Percentiles rank a stretch among this genome's conserved stretches.
Conservation (phyloP, 495 filamentous ascomycete genomes). For the Achaetomiella virescens region DNA sequence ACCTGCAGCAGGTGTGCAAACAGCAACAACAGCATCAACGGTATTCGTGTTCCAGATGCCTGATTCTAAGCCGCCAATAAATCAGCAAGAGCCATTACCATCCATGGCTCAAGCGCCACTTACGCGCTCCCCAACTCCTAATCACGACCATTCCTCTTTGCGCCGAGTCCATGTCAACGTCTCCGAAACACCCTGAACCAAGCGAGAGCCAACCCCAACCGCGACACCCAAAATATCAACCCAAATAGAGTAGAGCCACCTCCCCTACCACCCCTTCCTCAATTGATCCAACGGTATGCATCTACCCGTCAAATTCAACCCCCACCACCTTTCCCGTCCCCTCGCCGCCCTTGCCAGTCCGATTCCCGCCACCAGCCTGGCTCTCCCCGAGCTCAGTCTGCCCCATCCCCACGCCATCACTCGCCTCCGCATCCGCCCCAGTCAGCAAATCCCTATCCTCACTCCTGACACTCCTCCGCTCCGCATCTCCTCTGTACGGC, state of each 20-base stretch:
- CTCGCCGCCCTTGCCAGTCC: conserved; percentile 14
- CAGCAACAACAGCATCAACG: no score
- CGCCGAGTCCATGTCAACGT: neutral
- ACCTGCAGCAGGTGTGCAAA: no score
- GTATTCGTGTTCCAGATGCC: no score
- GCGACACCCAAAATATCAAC: neutral
- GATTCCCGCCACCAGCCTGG: conserved; percentile 22
- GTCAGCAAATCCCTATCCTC: conserved; percentile 71
- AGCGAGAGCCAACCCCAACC: neutral
- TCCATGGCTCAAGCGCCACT: neutral
- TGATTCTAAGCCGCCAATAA: neutral
- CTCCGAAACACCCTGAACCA: neutral
- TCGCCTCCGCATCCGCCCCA: conserved; percentile 67
- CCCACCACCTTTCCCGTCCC: conserved; percentile 31
- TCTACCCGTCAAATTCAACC: conserved; percentile 33
- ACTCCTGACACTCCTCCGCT: conserved; percentile 61
- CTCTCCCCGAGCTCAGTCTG: conserved; percentile 18
- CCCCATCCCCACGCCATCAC: conserved; percentile 20
- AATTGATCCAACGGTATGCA: neutral
- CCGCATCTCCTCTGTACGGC: conserved; percentile 35
- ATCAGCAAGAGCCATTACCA: neutral
- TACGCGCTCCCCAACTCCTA: neutral
- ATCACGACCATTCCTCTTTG: neutral
- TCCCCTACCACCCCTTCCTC: neutral
- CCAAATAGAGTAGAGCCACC: neutral